Percentiles rank a stretch among this genome's conserved stretches.
Conservation (phyloP, 2,329 filamentous ascomycete species). For the Fusarium sp. region DNA sequence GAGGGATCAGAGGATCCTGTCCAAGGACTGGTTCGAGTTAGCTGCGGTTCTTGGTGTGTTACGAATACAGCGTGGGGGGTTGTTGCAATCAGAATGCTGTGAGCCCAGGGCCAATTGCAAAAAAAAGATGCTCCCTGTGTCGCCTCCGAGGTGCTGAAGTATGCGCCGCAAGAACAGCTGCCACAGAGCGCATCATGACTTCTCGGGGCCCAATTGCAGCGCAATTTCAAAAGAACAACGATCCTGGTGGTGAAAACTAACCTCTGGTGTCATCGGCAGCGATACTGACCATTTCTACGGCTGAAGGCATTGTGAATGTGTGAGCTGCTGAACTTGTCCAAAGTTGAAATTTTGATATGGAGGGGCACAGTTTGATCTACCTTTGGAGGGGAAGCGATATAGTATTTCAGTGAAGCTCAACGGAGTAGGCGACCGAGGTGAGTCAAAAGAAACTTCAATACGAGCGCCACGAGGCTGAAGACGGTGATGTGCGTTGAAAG, state of each 20-base stretch:
- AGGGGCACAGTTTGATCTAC: conserved; percentile 25
- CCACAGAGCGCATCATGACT: conserved; percentile 20
- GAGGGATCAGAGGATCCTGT: conserved; percentile 92
- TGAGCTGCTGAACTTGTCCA: conserved; percentile 30
- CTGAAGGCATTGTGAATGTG: conserved; percentile 48
- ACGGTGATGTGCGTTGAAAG: conserved; percentile 6
- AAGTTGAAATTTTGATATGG: conserved; percentile 29
- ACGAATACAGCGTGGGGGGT: background rate
- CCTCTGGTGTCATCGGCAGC: conserved; percentile 59
- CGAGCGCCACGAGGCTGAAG: conserved; percentile 28
- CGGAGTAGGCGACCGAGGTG: conserved; percentile 19
- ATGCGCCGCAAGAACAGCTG: background rate
- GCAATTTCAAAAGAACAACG: background rate
- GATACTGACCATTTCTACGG: conserved; percentile 52
- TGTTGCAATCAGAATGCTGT: background rate
- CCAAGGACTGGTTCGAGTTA: conserved; percentile 75
- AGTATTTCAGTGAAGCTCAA: conserved; percentile 27
- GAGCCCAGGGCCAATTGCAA: background rate
- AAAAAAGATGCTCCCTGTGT: background rate
- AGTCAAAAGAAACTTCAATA: conserved; percentile 26
- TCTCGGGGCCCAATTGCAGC: background rate
- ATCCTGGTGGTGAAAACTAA: conserved; percentile 47
- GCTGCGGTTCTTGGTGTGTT: background rate
- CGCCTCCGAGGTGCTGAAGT: background rate
- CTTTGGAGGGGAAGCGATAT: conserved; percentile 22